Conservation (phyloP, 495 filamentous ascomycete species). For the Aspergillus asperescens region DNA sequence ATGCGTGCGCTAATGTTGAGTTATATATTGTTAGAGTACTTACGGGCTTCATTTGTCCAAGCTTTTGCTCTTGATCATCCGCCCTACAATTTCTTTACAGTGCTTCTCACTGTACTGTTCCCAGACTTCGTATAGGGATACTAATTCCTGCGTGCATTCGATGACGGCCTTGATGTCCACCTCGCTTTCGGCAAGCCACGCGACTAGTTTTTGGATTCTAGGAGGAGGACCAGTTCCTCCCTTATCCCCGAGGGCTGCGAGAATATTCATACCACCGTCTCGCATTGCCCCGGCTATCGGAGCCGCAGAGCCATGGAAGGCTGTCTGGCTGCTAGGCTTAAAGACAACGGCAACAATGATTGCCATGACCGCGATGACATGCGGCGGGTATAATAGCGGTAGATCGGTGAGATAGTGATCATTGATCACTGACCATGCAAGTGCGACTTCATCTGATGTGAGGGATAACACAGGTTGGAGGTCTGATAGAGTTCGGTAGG, state of each 20-base stretch:
- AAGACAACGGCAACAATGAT: constrained; percentile 82
- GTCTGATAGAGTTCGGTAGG: constrained; percentile 81
- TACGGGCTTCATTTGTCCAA: constrained; percentile 58
- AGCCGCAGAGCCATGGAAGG: constrained; percentile 38
- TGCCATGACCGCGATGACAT: constrained; percentile 84
- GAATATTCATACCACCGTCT: constrained; percentile 38
- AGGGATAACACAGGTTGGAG: constrained; percentile 66
- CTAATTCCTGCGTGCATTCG: constrained; percentile 90
- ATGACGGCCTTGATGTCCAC: constrained; percentile 89
- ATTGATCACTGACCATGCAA: constrained; percentile 87
- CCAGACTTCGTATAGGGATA: constrained; percentile 90
- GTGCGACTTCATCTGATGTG: constrained; percentile 67
- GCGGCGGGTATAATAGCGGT: constrained; percentile 80
- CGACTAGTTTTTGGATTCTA: constrained; percentile 68
- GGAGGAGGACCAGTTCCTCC: constrained; percentile 31
- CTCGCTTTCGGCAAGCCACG: constrained; percentile 87
- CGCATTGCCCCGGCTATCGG: constrained; percentile 37
- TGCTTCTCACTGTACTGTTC: constrained; percentile 84
- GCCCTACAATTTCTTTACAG: constrained; percentile 69
- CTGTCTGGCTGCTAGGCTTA: constrained; percentile 47
- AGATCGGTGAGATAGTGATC: constrained; percentile 95
- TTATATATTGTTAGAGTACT: background rate
- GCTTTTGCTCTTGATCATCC: constrained; percentile 79
- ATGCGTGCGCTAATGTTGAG: background rate
- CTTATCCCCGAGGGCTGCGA: constrained; percentile 36